These are phyloP conservation scores for Curvularia hawaiiensis DNA, from an alignment of 2,329 filamentous ascomycete species.

Conservation along the genomic window DNA sequence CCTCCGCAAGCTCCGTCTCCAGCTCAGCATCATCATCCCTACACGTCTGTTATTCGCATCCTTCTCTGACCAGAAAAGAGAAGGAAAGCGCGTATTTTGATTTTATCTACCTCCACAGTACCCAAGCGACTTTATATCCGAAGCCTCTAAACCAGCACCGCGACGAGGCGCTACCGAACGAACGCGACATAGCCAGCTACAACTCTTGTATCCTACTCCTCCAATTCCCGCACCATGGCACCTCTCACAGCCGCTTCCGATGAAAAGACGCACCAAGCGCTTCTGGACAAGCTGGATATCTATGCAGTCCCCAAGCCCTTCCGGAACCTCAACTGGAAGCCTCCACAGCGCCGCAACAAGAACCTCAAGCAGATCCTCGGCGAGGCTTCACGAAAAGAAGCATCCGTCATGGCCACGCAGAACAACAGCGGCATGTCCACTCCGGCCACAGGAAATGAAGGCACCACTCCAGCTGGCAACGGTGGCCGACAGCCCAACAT, in stretches of 20 bases:
- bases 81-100: not conserved
- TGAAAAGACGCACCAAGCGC: conserved; percentile 77
- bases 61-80: not conserved
- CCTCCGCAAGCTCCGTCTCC: conserved; percentile 26
- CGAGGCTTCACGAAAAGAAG: conserved; percentile 85
- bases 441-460: conserved; percentile 50
- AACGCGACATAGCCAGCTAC: not conserved
- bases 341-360: conserved; percentile 95
- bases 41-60: not conserved
- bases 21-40: conserved; percentile 9
- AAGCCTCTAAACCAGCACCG: not conserved
- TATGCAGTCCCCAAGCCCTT: conserved; percentile 85
- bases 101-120: not conserved
- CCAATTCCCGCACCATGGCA: conserved; percentile 51
- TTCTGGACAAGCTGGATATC: conserved; percentile 92
- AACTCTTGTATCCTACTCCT: not conserved
- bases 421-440: conserved; percentile 82
- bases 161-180: conserved; percentile 1
- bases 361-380: conserved; percentile 96
- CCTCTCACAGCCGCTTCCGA: conserved; percentile 73
- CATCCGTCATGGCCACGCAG: conserved; percentile 83
- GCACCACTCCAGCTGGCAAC: conserved; percentile 65
- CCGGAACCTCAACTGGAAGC: conserved; percentile 88
- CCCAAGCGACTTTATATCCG: not conserved
- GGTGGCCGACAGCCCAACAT: conserved; percentile 67